Evolutionary conservation across 768 basidiomycete species (phyloP), one percentile per base, ranked within the genome.

Genomic region (Kwoniella sp.): DNA sequence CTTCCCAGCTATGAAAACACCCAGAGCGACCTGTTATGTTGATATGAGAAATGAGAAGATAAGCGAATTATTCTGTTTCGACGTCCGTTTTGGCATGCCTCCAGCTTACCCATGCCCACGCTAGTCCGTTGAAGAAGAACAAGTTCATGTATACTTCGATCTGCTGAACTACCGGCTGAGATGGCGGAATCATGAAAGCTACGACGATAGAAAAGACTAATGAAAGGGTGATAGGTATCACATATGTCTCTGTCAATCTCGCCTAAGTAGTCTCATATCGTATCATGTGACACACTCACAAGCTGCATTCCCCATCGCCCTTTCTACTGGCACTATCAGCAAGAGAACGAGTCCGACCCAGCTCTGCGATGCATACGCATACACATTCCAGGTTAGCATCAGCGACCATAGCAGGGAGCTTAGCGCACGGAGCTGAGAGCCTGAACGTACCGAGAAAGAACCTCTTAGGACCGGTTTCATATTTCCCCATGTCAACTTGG

Each of bases 81-180:
- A n/a, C n/a, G n/a, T n/a, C n/a, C n/a, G n/a, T n/a, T n/a, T n/a
- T n/a, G n/a, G 34, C 34, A 5, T 37, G 34, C 52, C 55, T 8
- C 30, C n/a, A 54, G 22, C 70, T 63, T 29, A 73, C 73, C 79
- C 79, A 80, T 5, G 70, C 77, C 79, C 79, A 80, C 1, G 74
- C 63, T 1, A 76, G 28, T 0, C 58, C 73, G 53, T 72, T 68
- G 55, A 75, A 80, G 61, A 76, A 74, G 57, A 71, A 75, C 17
- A 80, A 62, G 54, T 74, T 76, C 31, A 72, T 45, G 26, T 70
- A 79, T 23, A 71, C 62, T 55, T 80, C 79, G 17, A 77, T 50
- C 13, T 65, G 71, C 56, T 80, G 77, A 4, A 77, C 58, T 37
- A 77, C 69, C 20, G 79, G 73, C 50, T 70, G 73, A 38, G 25